These are phyloP conservation scores for Liquidambar formosana DNA, from an alignment of 164 flowering plant species.

Conservation along the genomic window DNA sequence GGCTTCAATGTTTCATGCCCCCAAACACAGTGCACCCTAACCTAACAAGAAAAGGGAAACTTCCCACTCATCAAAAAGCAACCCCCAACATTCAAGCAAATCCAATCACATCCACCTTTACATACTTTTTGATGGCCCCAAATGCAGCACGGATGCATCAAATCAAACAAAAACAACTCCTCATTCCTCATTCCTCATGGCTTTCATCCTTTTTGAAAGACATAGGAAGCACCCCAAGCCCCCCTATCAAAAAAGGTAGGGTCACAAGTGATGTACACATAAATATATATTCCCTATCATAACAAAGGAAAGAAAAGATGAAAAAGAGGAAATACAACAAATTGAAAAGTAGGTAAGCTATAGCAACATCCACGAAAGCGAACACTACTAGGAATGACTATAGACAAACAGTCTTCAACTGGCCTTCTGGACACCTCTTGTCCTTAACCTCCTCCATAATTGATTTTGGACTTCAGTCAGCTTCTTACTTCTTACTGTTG, in stretches of 20 bases:
- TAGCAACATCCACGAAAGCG: constrained; percentile 17
- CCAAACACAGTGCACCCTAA: background rate
- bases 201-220: constrained; percentile 46
- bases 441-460: constrained; percentile 10
- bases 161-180: constrained; percentile 35
- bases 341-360: constrained; percentile 19
- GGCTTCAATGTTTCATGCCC: constrained; percentile 4
- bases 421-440: constrained; percentile 16
- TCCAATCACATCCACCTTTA: constrained; percentile 32
- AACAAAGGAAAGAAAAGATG: too few species aligned
- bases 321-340: constrained; percentile 7
- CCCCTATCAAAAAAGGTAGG: constrained; percentile 30
- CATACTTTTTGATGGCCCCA: constrained; percentile 33
- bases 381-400: constrained; percentile 29
- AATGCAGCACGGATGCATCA: constrained; percentile 40
- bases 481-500: constrained; percentile 28
- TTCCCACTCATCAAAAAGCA: constrained; percentile 19
- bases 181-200: constrained; percentile 30
- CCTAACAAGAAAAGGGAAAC: constrained; percentile 18
- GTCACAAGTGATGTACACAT: constrained; percentile 11
- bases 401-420: constrained; percentile 26
- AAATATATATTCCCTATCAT: background rate
- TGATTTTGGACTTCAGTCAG: constrained; percentile 34
- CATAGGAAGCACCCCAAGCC: constrained; percentile 41
- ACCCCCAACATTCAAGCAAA: constrained; percentile 32